These are phyloP conservation scores for Acidomyces sp. DNA, from an alignment of 495 filamentous ascomycete species.

Conservation along the genomic window DNA sequence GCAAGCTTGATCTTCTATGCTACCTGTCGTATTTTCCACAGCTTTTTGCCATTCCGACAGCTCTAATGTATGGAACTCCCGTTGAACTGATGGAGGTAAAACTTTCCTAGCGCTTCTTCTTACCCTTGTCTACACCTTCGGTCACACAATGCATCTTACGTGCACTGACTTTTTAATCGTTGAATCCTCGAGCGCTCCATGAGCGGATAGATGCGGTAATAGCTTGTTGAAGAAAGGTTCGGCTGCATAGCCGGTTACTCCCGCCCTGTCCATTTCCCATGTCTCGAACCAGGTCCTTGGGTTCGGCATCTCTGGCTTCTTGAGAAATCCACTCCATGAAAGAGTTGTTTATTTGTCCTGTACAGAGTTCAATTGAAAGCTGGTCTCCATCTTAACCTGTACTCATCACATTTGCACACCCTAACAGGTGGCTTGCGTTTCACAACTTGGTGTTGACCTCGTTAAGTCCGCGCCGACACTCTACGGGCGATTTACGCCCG, in stretches of 20 bases:
- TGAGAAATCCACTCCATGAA: not conserved
- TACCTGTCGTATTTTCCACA: slow-evolving; percentile 13
- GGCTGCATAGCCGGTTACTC: slow-evolving; percentile 3
- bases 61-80: not conserved
- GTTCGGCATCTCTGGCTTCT: not conserved
- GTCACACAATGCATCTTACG: too few relatives aligned
- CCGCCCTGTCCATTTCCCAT: not conserved
- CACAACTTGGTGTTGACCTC: slow-evolving; percentile 1
- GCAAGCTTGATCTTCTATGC: slow-evolving; percentile 4
- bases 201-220: too few relatives aligned
- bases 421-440: not conserved
- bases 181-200: too few relatives aligned
- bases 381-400: too few relatives aligned
- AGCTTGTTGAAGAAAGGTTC: too few relatives aligned
- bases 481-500: slow-evolving; percentile 1
- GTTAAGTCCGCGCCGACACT: not conserved
- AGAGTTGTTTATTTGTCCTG: too few relatives aligned
- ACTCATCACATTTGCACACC: too few relatives aligned
- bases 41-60: slow-evolving; percentile 5
- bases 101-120: too few relatives aligned
- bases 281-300: not conserved
- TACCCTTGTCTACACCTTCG: too few relatives aligned
- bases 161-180: too few relatives aligned
- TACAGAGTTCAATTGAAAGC: too few relatives aligned
- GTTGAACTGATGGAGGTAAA: not conserved